Conservation (phyloP, 2,329 filamentous ascomycete genomes). For the Diplocarpon rosae region DNA sequence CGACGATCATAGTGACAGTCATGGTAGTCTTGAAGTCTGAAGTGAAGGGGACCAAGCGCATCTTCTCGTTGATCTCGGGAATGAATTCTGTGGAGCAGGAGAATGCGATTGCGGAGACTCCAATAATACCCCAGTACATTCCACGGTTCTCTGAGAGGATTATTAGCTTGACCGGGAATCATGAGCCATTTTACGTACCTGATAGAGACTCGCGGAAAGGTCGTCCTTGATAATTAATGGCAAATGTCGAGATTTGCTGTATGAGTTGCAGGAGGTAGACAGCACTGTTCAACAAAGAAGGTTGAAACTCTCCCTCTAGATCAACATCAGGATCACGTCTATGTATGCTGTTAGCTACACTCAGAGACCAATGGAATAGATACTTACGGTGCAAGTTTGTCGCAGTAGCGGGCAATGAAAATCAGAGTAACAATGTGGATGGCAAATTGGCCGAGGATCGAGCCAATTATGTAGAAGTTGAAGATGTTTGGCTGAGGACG, state of each 20-base stretch:
- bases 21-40: constrained; percentile 82
- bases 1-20: constrained; percentile 73
- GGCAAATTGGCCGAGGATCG: constrained; percentile 92
- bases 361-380: not conserved
- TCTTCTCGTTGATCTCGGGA: constrained; percentile 86
- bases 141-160: constrained; percentile 53
- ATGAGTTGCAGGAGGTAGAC: constrained; percentile 96
- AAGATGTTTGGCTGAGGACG: constrained; percentile 98
- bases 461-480: constrained; percentile 97
- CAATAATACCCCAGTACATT: constrained; percentile 96
- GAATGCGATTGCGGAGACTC: constrained; percentile 83
- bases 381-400: constrained; percentile 72
- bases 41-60: constrained; percentile 84
- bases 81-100: constrained; percentile 90
- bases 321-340: constrained; percentile 57
- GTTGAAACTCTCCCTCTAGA: constrained; percentile 87
- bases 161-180: constrained; percentile 5
- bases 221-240: constrained; percentile 97
- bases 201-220: constrained; percentile 94
- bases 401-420: constrained; percentile 85
- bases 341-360: constrained; percentile 18
- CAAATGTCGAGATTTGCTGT: constrained; percentile 97
- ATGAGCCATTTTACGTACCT: constrained; percentile 28
- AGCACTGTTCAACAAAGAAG: constrained; percentile 89
- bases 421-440: constrained; percentile 90